Evolutionary conservation across 2,329 filamentous ascomycete species (phyloP).

Genomic region (Sarocladium oryzae): DNA sequence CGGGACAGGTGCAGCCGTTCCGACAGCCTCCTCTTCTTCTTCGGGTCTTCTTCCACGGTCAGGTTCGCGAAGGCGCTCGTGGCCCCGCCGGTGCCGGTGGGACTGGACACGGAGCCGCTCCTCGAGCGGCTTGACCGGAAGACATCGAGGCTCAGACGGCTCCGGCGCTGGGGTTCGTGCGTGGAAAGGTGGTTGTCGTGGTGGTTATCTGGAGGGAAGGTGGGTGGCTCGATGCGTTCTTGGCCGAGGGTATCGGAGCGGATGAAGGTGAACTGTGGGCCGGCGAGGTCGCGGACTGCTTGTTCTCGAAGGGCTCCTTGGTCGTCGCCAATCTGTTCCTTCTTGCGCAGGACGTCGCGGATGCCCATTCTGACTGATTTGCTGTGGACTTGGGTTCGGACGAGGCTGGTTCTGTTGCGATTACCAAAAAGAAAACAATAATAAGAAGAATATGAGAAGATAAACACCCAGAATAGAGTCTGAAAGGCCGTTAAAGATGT

Average conservation of each 20-base stretch:
- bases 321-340: constrained; percentile 31
- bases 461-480: no score
- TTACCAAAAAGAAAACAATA: no score
- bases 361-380: constrained; percentile 35
- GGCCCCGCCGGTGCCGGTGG: constrained; percentile 15
- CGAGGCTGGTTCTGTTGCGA: no score
- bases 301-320: constrained; percentile 27
- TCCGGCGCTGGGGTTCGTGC: constrained; percentile 22
- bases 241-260: constrained; percentile 76
- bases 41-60: constrained; percentile 21
- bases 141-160: constrained; percentile 39
- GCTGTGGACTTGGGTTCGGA: not conserved
- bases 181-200: constrained; percentile 25
- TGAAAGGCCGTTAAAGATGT: no score
- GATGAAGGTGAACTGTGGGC: constrained; percentile 73
- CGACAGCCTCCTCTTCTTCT: constrained; percentile 47
- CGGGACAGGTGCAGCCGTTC: constrained; percentile 63
- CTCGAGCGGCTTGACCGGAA: constrained; percentile 39
- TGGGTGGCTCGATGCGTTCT: constrained; percentile 70
- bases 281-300: constrained; percentile 28
- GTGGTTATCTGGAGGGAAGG: constrained; percentile 16
- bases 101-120: constrained; percentile 40
- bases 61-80: not conserved
- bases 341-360: constrained; percentile 48
- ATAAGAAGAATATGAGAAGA: no score